Evolutionary conservation across 257 asterid genomes (phyloP), one percentile per base, ranked within the genome.

Genomic region (Nicotiana knightiana): DNA sequence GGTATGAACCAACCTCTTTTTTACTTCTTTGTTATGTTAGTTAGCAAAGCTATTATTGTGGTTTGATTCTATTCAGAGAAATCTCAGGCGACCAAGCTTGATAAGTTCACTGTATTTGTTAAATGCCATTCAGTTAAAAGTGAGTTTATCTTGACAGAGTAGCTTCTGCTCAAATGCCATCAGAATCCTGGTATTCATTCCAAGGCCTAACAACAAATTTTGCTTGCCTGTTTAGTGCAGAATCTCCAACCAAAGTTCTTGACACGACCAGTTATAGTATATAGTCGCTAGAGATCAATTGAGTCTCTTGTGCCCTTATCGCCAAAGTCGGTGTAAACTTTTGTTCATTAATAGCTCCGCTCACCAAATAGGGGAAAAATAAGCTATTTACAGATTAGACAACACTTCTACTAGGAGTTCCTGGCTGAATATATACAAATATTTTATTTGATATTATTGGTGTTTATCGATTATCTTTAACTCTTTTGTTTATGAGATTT

Each of bases 1-100:
- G 91, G 98, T 96, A 94, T 79, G 43, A 63, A 63, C 79, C 16
- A 35, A 35, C 80, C 6, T 46, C 70, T 51, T 82, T 26, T 57
- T 80, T 59, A 53, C 64, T 65, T 15, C 39, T 26, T 16, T 58
- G 77, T 78, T 2, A 28, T 71, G 75, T 76, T 53, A 28, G 35
- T 17, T 58, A 12, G 53, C 0, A 3, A 51, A 51, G 79, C 1
- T 75, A 15, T 73, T 70, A 8, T 46, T 48, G 1, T 24, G 24
- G 61, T 46, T 73, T 51, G 2, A 6, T 75, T 75, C 43, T 75
- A 54, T 73, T 68, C 35, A 32, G 32, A 48, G 58, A 48, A 68
- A 77, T 24, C 18, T 57, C 77, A 32, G 51, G 11, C 46, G 9
- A 26, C 63, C 79, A 26, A 75, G 63, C 43, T 48, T 6, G 12